Conservation (phyloP, 352 stramenopile species). For the Phytophthora vignae region DNA sequence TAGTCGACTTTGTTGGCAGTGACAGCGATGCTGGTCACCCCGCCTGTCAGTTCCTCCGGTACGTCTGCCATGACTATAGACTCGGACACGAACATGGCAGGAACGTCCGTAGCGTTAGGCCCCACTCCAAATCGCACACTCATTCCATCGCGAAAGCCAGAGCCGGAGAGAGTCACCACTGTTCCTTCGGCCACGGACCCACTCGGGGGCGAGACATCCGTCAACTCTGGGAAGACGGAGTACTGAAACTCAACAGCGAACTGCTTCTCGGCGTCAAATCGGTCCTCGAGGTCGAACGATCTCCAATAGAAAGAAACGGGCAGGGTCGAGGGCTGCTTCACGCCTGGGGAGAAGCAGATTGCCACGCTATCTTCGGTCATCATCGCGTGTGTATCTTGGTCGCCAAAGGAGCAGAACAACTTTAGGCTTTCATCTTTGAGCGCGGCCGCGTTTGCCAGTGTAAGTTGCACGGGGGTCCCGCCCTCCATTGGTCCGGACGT, state of each 20-base stretch:
- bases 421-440: conserved; percentile 8
- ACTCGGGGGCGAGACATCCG: conserved; percentile 20
- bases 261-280: conserved; percentile 19
- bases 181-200: conserved; percentile 35
- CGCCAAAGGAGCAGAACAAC: conserved; percentile 53
- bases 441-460: conserved; percentile 12
- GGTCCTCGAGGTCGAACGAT: conserved; percentile 22
- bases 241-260: conserved; percentile 37
- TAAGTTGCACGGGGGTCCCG: conserved; percentile 40
- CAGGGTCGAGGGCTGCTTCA: conserved; percentile 7
- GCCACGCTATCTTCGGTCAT: conserved; percentile 17
- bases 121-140: conserved; percentile 36
- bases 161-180: conserved; percentile 35
- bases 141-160: conserved; percentile 34
- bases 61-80: conserved; percentile 23
- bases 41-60: conserved; percentile 24
- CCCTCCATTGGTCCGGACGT: conserved; percentile 38
- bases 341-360: conserved; percentile 31
- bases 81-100: conserved; percentile 31
- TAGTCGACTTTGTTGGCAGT: conserved; percentile 44
- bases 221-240: conserved; percentile 26
- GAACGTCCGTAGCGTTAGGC: conserved; percentile 6
- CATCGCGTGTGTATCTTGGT: conserved; percentile 29
- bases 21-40: conserved; percentile 36
- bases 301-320: conserved; percentile 43